Evolutionary conservation across 2,329 filamentous ascomycete genomes (phyloP).

Genomic region (Penicillium decumbens): DNA sequence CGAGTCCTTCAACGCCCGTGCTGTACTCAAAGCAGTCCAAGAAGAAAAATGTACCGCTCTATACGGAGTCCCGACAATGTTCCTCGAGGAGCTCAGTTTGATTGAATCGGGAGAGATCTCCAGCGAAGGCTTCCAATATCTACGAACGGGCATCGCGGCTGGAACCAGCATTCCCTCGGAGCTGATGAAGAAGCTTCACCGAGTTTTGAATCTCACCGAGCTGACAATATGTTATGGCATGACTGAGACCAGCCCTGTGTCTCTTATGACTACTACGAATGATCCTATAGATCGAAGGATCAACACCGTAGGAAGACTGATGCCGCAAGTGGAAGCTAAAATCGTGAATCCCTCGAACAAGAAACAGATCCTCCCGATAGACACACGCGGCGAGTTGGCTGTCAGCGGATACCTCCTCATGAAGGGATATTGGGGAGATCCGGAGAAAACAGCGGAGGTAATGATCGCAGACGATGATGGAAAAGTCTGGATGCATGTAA

Average conservation of each 20-base stretch:
- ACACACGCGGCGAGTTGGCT: constrained; percentile 72
- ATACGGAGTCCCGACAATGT: constrained; percentile 94
- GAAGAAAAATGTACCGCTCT: constrained; percentile 63
- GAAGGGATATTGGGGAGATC: constrained; percentile 84
- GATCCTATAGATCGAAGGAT: constrained; percentile 72
- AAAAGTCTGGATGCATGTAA: constrained; percentile 71
- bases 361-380: constrained; percentile 56
- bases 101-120: constrained; percentile 52
- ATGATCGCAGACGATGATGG: constrained; percentile 54
- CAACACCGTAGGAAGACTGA: constrained; percentile 68
- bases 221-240: constrained; percentile 94
- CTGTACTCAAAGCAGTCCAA: constrained; percentile 61
- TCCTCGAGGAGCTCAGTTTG: constrained; percentile 77
- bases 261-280: constrained; percentile 72
- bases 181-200: constrained; percentile 63
- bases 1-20: constrained; percentile 77
- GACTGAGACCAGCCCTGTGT: constrained; percentile 75
- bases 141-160: constrained; percentile 87
- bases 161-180: constrained; percentile 79
- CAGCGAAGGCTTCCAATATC: constrained; percentile 55
- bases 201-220: constrained; percentile 68
- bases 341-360: constrained; percentile 67
- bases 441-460: constrained; percentile 63
- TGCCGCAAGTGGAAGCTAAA: constrained; percentile 78
- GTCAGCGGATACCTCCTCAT: constrained; percentile 82